A percentile compares a stretch with the other conserved stretches of the same genome.
phyloP scores from a whole-genome alignment of 495 filamentous ascomycete genomes.

The Margaritispora aquatica region DNA sequence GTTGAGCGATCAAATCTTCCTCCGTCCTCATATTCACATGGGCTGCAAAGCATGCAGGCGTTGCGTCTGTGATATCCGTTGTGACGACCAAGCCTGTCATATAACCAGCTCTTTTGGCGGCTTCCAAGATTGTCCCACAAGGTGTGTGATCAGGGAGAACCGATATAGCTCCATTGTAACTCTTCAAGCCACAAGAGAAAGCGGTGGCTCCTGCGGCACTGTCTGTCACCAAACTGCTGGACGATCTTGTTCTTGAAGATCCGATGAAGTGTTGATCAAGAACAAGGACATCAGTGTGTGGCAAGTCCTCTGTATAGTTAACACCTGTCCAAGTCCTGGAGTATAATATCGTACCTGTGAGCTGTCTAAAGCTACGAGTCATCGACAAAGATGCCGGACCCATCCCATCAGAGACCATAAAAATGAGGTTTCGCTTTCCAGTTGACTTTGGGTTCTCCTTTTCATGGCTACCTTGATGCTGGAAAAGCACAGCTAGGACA shows the following conservation, averaged over 20 bases:
- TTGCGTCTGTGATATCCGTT: conserved; percentile 92
- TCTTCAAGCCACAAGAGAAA: conserved; percentile 87
- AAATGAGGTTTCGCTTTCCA: conserved; percentile 87
- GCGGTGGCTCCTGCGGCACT: conserved; percentile 94
- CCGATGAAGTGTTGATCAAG: conserved; percentile 86
- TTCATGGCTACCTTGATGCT: conserved; percentile 43
- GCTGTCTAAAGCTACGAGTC: conserved; percentile 77
- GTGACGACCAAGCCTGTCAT: conserved; percentile 93
- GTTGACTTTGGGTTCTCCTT: conserved; percentile 13
- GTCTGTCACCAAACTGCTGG: conserved; percentile 79
- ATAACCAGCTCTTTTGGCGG: conserved; percentile 85
- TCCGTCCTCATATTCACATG: conserved; percentile 76
- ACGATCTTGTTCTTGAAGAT: conserved; percentile 78
- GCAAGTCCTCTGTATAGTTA: background rate
- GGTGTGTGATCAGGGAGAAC: conserved; percentile 77
- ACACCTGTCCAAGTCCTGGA: background rate
- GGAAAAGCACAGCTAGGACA: conserved; percentile 66
- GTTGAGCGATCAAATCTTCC: conserved; percentile 86
- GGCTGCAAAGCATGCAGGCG: conserved; percentile 91
- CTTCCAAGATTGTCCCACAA: conserved; percentile 92
- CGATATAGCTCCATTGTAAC: conserved; percentile 93
- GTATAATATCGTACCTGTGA: conserved; percentile 51
- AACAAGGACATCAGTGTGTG: conserved; percentile 56
- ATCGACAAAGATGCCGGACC: conserved; percentile 83
- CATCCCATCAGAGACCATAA: conserved; percentile 99